Conservation (phyloP, 2,329 filamentous ascomycete genomes). For the Aspergillus brunneoviolaceus region DNA sequence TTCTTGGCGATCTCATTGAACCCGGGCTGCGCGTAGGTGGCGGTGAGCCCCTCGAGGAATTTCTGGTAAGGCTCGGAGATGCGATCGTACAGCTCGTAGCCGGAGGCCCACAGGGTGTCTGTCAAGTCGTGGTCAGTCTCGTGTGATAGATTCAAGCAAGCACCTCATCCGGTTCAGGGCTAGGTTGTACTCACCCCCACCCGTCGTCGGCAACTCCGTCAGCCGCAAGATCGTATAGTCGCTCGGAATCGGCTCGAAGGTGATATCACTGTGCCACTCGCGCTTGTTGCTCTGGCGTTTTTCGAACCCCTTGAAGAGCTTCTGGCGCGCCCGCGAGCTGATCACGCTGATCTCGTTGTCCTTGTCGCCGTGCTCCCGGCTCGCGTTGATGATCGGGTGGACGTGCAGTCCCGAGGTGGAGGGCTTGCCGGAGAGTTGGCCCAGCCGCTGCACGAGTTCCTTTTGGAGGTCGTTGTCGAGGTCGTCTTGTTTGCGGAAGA, state of each 20-base stretch:
- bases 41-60: slow-evolving; percentile 61
- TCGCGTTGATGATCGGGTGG: slow-evolving; percentile 51
- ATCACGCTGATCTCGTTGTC: slow-evolving; percentile 54
- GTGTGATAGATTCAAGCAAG: not conserved
- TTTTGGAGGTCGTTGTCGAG: slow-evolving; percentile 54
- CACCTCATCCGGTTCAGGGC: too few relatives aligned
- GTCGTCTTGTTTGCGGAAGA: slow-evolving; percentile 54
- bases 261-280: slow-evolving; percentile 53
- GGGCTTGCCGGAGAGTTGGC: slow-evolving; percentile 50
- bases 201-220: slow-evolving; percentile 43
- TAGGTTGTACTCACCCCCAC: slow-evolving; percentile 34
- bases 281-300: slow-evolving; percentile 32
- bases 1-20: slow-evolving; percentile 51
- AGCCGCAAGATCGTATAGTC: slow-evolving; percentile 51
- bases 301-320: slow-evolving; percentile 37
- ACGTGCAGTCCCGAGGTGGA: slow-evolving; percentile 47
- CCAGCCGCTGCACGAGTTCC: slow-evolving; percentile 50
- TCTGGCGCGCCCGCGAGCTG: slow-evolving; percentile 42
- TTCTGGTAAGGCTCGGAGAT: slow-evolving; percentile 56
- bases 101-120: slow-evolving; percentile 67
- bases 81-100: slow-evolving; percentile 66
- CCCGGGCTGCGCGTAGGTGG: slow-evolving; percentile 51
- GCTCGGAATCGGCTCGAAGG: slow-evolving; percentile 49
- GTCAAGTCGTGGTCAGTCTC: not conserved
- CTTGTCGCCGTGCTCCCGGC: slow-evolving; percentile 46